Evolutionary conservation across 2,329 filamentous ascomycete species (phyloP).

Genomic region (Colletotrichum salicis): DNA sequence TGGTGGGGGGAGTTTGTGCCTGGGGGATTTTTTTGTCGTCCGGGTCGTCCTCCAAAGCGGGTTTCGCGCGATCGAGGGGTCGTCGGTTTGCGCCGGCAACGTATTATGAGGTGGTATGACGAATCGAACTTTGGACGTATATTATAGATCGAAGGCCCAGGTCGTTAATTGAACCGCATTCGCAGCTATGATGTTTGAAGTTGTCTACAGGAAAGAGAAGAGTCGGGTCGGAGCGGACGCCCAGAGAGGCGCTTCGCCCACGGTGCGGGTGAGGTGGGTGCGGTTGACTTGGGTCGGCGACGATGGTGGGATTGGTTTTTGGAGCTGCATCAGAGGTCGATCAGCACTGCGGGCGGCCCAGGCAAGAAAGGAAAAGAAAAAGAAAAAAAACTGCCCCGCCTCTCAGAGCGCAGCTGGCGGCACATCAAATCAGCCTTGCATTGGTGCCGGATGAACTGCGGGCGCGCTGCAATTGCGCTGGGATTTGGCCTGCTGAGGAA

Average conservation of each 20-base stretch:
- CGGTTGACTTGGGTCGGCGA: conserved; percentile 36
- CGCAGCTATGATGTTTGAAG: neutral
- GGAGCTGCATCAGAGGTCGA: conserved; percentile 19
- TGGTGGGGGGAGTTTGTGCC: conserved; percentile 3
- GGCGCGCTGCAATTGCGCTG: neutral
- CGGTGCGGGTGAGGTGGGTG: neutral
- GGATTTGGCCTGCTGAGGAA: neutral
- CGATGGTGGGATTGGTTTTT: conserved; percentile 29
- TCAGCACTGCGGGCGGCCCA: neutral
- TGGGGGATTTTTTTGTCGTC: neutral
- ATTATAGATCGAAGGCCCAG: neutral
- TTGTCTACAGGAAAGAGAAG: neutral
- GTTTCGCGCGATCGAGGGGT: neutral
- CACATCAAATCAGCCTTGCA: conserved; percentile 19
- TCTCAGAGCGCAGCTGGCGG: neutral
- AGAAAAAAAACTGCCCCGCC: conserved; percentile 27
- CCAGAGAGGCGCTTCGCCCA: neutral
- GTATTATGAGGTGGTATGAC: neutral
- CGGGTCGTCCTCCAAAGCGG: neutral
- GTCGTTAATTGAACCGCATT: conserved; percentile 15
- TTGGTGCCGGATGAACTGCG: conserved; percentile 24
- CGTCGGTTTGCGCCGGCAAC: neutral
- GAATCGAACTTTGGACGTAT: conserved; percentile 5
- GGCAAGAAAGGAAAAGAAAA: neutral
- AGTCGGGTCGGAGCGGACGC: neutral